phyloP scores from a whole-genome alignment of 176 grass and related monocot species.

The Avena atlantica region DNA sequence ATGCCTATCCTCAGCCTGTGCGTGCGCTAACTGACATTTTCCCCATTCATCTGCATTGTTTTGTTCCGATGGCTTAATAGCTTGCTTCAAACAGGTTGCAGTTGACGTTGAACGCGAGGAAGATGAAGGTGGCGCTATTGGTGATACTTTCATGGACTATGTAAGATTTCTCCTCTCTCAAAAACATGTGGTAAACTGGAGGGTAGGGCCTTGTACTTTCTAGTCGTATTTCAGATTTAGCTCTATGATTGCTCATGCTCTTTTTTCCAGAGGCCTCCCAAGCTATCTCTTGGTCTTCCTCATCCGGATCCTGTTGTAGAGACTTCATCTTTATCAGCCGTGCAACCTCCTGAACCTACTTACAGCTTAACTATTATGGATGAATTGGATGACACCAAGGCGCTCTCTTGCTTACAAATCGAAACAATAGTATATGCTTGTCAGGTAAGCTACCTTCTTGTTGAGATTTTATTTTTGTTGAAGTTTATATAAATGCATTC shows the following conservation, averaged over 20 bases:
- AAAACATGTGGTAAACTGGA: constrained; percentile 5
- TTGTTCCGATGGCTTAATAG: not conserved
- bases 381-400: constrained; percentile 72
- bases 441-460: constrained; percentile 66
- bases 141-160: constrained; percentile 96
- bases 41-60: not conserved
- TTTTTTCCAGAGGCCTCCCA: constrained; percentile 76
- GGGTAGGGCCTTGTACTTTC: constrained; percentile 2
- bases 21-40: not conserved
- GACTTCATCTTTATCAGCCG: constrained; percentile 95
- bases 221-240: constrained; percentile 2
- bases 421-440: constrained; percentile 97
- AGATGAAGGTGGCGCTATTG: constrained; percentile 79
- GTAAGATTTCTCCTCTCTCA: constrained; percentile 49
- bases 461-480: constrained; percentile 14
- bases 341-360: constrained; percentile 94
- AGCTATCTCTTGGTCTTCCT: constrained; percentile 72
- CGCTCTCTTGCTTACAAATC: constrained; percentile 96
- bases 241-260: constrained; percentile 5
- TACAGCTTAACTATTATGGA: constrained; percentile 77
- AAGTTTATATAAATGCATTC: constrained; percentile 5
- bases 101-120: constrained; percentile 93
- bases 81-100: constrained; percentile 68
- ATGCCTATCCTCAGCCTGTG: not conserved
- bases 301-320: constrained; percentile 98